Conservation (phyloP, 306 rosid genomes). For the Cicer chorassanicum region DNA sequence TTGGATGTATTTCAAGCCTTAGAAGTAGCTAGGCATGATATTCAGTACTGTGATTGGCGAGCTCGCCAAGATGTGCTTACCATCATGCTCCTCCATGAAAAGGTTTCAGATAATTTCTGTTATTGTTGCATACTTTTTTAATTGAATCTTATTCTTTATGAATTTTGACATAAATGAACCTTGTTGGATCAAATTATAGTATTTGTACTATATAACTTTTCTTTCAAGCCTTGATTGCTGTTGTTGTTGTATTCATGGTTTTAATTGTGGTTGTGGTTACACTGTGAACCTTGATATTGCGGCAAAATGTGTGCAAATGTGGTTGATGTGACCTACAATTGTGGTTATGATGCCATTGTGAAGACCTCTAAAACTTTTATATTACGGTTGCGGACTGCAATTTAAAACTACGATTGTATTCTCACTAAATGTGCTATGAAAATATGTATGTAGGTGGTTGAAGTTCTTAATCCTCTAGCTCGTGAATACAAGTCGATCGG, state of each 20-base stretch:
- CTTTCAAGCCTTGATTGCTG: background rate
- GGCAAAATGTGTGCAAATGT: too few relatives aligned
- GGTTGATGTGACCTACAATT: too few relatives aligned
- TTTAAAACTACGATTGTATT: too few relatives aligned
- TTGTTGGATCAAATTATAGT: background rate
- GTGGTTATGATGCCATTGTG: too few relatives aligned
- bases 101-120: constrained; percentile 55
- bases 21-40: constrained; percentile 85
- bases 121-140: background rate
- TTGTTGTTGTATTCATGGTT: background rate
- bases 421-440: background rate
- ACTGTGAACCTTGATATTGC: too few relatives aligned
- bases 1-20: constrained; percentile 79
- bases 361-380: too few relatives aligned
- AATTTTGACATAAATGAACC: background rate
- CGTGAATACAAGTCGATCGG: constrained; percentile 89
- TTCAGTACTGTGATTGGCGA: constrained; percentile 96
- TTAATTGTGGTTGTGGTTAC: too few relatives aligned
- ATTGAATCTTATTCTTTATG: background rate
- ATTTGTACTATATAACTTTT: background rate
- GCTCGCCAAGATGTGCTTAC: constrained; percentile 96
- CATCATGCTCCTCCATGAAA: constrained; percentile 96
- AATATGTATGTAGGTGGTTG: constrained; percentile 52
- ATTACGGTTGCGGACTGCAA: too few relatives aligned
- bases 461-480: constrained; percentile 87